Conservation (phyloP, 352 stramenopile genomes). For the Phytophthora sp. region DNA sequence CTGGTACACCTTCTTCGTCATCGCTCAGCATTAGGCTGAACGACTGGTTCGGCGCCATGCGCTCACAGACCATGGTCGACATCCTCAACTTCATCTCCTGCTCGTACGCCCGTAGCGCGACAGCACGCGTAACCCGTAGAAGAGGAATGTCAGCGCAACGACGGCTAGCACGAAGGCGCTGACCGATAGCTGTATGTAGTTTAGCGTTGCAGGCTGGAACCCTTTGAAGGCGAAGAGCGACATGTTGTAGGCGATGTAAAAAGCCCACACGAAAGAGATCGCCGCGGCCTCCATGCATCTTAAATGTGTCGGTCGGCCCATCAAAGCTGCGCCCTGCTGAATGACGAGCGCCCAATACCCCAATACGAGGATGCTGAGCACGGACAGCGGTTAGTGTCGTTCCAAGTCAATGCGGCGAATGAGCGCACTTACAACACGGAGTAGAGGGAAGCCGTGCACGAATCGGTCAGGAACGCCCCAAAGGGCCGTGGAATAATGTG, state of each 20-base stretch:
- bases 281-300: conserved; percentile 25
- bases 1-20: conserved; percentile 23
- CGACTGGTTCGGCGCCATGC: conserved; percentile 25
- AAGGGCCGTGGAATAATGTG: conserved; percentile 35
- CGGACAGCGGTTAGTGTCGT: neutral
- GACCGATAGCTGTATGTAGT: conserved; percentile 36
- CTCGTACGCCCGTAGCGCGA: conserved; percentile 31
- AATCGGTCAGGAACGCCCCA: conserved; percentile 29
- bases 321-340: conserved; percentile 30
- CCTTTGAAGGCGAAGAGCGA: conserved; percentile 40
- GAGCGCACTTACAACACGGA: conserved; percentile 39
- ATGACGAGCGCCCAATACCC: conserved; percentile 43
- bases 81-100: conserved; percentile 33
- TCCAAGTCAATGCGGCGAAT: neutral
- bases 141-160: conserved; percentile 25
- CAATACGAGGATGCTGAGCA: conserved; percentile 35
- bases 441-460: conserved; percentile 41
- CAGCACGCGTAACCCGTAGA: conserved; percentile 36
- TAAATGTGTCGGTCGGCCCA: conserved; percentile 16
- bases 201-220: conserved; percentile 31
- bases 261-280: conserved; percentile 33
- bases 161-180: conserved; percentile 24
- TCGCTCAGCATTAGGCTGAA: conserved; percentile 35
- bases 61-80: conserved; percentile 27
- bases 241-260: conserved; percentile 36